Percentiles rank a stretch among this genome's conserved stretches.
Evolutionary conservation across 1,139 yeast genomes (phyloP).

Genomic region (Zygosaccharomyces sapae): DNA sequence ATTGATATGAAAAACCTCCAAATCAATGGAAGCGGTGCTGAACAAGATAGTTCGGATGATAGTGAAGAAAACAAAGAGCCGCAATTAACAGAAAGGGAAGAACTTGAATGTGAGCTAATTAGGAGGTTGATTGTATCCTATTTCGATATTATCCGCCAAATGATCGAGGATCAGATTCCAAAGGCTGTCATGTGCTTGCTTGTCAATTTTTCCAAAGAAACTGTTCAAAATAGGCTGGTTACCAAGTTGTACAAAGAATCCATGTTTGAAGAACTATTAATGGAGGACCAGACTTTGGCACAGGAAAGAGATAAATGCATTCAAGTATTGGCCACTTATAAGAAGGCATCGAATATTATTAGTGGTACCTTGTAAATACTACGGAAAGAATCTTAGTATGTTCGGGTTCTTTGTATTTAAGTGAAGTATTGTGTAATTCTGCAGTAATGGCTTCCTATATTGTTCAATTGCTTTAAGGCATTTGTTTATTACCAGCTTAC

Average conservation of each 20-base stretch:
- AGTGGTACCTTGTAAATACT: slow-evolving; percentile 68
- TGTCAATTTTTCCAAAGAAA: slow-evolving; percentile 81
- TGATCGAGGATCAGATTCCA: slow-evolving; percentile 96
- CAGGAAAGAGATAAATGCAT: slow-evolving; percentile 89
- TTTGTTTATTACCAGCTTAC: no score
- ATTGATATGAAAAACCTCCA: slow-evolving; percentile 23
- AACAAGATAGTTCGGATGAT: slow-evolving; percentile 8
- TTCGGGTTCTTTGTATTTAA: background rate
- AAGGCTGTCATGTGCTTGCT: slow-evolving; percentile 95
- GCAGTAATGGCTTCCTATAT: no score
- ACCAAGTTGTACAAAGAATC: slow-evolving; percentile 84
- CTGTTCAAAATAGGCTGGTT: slow-evolving; percentile 87
- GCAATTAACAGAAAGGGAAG: slow-evolving; percentile 77
- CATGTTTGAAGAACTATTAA: slow-evolving; percentile 76
- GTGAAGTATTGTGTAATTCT: no score
- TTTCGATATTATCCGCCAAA: slow-evolving; percentile 86
- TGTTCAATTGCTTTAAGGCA: no score
- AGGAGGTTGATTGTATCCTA: slow-evolving; percentile 85
- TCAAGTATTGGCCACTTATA: slow-evolving; percentile 76
- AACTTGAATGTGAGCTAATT: slow-evolving; percentile 90
- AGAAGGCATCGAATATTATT: slow-evolving; percentile 82
- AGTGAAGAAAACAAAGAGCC: slow-evolving; percentile 37
- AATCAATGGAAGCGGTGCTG: slow-evolving; percentile 11
- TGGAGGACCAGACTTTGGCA: slow-evolving; percentile 85
- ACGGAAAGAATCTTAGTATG: background rate